These are phyloP conservation scores for Gossypium australe DNA, from an alignment of 345 rosid genomes.

Conservation along the genomic window DNA sequence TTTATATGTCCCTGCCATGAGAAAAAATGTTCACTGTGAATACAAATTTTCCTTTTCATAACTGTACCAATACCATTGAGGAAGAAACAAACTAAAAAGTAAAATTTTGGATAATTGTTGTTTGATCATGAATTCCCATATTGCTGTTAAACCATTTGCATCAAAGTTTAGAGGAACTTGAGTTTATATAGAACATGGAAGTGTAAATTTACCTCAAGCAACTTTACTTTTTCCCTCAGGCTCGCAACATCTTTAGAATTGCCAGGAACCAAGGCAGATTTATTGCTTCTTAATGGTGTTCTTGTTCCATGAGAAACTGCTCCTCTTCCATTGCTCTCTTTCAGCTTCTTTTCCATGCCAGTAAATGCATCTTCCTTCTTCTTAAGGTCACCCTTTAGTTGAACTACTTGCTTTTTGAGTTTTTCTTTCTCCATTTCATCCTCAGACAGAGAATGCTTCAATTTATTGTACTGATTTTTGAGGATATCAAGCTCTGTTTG, in stretches of 20 bases:
- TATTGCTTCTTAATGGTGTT: constrained; percentile 35
- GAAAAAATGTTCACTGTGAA: constrained; percentile 6
- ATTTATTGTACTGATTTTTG: constrained; percentile 37
- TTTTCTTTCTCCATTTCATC: constrained; percentile 65
- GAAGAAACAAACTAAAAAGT: not conserved
- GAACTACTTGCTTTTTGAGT: constrained; percentile 47
- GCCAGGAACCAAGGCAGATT: constrained; percentile 34
- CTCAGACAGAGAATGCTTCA: constrained; percentile 40
- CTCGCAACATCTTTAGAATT: constrained; percentile 47
- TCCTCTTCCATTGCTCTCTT: constrained; percentile 37
- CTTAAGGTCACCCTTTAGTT: constrained; percentile 58
- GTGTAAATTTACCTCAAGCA: constrained; percentile 54
- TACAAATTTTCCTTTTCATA: not conserved
- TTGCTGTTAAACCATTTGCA: not conserved
- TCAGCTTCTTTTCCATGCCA: constrained; percentile 50
- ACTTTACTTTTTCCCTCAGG: constrained; percentile 53
- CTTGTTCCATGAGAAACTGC: constrained; percentile 35
- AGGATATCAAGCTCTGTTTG: constrained; percentile 45
- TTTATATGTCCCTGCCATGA: constrained; percentile 57
- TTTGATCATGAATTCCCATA: not conserved
- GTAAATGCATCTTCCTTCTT: constrained; percentile 51
- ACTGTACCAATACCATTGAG: not conserved
- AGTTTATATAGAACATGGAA: not conserved
- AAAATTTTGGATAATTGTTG: not conserved
- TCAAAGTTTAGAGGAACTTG: not conserved